A percentile compares a stretch with the other conserved stretches of the same genome.
Conservation (phyloP, 306 rosid species). For the Ormosia emarginata region DNA sequence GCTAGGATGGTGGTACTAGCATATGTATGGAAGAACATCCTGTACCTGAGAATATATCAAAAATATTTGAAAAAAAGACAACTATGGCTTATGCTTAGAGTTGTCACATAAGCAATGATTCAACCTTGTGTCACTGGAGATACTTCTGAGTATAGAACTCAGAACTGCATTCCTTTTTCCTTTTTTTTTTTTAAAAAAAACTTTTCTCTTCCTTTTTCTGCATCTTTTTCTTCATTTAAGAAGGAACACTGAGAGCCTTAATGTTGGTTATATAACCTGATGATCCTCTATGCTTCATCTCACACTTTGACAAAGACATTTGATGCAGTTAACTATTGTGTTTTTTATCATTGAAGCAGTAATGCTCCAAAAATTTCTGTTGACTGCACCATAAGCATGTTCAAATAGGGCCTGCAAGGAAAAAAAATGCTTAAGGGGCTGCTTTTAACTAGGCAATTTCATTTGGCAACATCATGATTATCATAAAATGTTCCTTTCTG, state of each 20-base stretch:
- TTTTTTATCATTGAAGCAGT: neutral
- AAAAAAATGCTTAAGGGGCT: neutral
- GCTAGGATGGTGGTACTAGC: neutral
- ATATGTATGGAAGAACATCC: neutral
- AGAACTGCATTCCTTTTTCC: neutral
- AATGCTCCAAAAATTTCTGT: neutral
- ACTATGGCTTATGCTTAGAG: neutral
- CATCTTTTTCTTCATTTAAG: neutral
- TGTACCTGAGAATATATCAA: neutral
- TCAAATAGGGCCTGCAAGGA: neutral
- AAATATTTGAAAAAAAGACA: neutral
- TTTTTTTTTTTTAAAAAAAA: no score
- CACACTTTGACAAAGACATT: neutral
- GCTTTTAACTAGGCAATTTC: neutral
- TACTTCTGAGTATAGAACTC: constrained; percentile 2
- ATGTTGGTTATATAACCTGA: neutral
- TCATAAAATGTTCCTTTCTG: neutral
- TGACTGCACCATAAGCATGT: neutral
- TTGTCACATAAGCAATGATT: neutral
- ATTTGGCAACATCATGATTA: neutral
- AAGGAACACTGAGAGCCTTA: neutral
- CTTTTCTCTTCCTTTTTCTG: neutral
- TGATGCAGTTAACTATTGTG: neutral
- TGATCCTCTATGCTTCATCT: neutral
- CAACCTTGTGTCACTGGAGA: neutral